Evolutionary conservation across 345 rosid genomes (phyloP).

Genomic region (Streptanthus diversifolius): DNA sequence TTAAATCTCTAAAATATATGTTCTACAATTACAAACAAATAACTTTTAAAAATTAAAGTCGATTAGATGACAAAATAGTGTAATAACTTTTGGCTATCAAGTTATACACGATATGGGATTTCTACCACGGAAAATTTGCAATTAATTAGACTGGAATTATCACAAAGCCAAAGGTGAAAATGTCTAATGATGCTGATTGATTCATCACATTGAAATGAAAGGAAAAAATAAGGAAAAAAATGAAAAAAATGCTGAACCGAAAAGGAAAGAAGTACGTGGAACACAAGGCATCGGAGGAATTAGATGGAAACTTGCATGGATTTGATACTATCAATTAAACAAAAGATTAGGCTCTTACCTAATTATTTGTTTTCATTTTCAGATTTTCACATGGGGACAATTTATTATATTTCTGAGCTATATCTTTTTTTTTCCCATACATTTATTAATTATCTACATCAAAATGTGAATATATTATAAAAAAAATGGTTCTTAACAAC

Average conservation of each 20-base stretch:
- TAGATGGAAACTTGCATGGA: slow-evolving; percentile 28
- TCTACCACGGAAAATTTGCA: slow-evolving; percentile 17
- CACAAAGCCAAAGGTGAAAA: slow-evolving; percentile 11
- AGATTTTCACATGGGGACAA: slow-evolving; percentile 26
- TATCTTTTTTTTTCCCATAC: not conserved
- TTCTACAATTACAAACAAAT: not conserved
- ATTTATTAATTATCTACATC: not conserved
- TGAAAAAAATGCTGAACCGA: not conserved
- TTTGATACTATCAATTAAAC: slow-evolving; percentile 28
- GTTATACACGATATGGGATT: slow-evolving; percentile 23
- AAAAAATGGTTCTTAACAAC: not conserved
- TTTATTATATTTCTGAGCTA: not conserved
- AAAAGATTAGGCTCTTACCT: slow-evolving; percentile 35
- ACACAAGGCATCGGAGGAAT: slow-evolving; percentile 12
- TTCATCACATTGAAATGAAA: not conserved
- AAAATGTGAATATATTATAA: not conserved
- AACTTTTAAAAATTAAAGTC: not conserved
- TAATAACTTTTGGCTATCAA: slow-evolving; percentile 7
- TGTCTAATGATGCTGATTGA: slow-evolving; percentile 12
- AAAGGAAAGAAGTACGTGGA: slow-evolving; percentile 34
- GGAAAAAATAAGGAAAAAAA: not conserved
- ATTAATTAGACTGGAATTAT: slow-evolving; percentile 5
- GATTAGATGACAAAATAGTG: not conserved
- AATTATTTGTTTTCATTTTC: slow-evolving; percentile 26
- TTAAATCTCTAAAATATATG: not conserved